Percentiles rank a stretch among this genome's conserved stretches.
Evolutionary conservation across 225 moss, liverwort and hornwort genomes (phyloP).

Genomic region (Sphagnum tenellum): DNA sequence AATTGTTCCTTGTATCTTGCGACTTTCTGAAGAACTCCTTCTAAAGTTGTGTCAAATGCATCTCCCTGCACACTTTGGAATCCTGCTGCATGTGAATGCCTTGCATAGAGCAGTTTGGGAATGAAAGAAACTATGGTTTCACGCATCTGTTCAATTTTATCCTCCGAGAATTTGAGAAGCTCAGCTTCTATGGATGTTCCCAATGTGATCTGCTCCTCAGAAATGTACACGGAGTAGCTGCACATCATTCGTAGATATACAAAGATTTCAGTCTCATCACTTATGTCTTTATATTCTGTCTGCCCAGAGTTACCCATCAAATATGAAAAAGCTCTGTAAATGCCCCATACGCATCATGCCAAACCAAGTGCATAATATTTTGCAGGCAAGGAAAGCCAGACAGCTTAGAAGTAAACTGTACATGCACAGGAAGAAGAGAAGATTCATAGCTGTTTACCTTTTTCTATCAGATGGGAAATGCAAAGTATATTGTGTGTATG

Average conservation of each 20-base stretch:
- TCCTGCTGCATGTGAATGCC: background rate
- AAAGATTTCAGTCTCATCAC: too few relatives aligned
- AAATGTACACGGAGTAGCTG: conserved; percentile 4
- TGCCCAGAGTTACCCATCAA: too few relatives aligned
- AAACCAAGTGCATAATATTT: too few relatives aligned
- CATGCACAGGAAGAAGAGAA: too few relatives aligned
- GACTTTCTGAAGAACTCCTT: background rate
- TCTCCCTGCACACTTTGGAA: background rate
- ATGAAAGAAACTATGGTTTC: conserved; percentile 1
- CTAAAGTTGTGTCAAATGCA: background rate
- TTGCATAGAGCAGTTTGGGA: background rate
- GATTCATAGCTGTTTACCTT: too few relatives aligned
- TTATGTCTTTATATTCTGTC: too few relatives aligned
- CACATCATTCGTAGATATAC: background rate
- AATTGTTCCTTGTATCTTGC: background rate
- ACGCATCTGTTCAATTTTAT: background rate
- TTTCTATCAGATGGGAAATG: too few relatives aligned
- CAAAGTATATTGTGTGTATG: conserved; percentile 14
- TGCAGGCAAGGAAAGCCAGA: too few relatives aligned
- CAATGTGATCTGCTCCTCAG: background rate
- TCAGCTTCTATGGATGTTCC: conserved; percentile 1
- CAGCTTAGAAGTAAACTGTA: too few relatives aligned
- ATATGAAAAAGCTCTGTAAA: too few relatives aligned
- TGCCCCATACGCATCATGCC: too few relatives aligned
- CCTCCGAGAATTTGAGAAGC: background rate